A percentile compares a stretch with the other conserved stretches of the same genome.
These are phyloP conservation scores for Phascolomyces articulosus DNA, from an alignment of 371 early-diverging fungal species.

Conservation along the genomic window DNA sequence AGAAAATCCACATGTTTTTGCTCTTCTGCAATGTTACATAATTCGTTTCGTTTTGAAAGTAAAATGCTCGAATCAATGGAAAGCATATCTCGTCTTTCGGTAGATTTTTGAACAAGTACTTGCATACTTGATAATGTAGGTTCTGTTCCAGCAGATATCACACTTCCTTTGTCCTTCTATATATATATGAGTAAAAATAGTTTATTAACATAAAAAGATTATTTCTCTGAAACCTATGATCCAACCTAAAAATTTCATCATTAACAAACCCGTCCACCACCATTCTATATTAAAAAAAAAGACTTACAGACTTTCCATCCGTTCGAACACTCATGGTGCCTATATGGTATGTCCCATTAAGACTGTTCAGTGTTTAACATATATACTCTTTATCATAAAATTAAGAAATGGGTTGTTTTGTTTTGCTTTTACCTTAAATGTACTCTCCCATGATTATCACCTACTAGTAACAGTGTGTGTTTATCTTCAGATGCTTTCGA, in stretches of 20 bases:
- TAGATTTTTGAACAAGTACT: neutral
- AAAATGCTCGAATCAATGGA: neutral
- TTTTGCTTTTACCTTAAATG: constrained; percentile 2
- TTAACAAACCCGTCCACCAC: no score
- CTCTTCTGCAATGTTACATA: constrained; percentile 9
- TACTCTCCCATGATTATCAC: constrained; percentile 3
- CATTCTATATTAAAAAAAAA: neutral
- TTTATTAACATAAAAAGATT: no score
- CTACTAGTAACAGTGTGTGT: constrained; percentile 9
- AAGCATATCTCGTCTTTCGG: neutral
- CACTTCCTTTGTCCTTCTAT: neutral
- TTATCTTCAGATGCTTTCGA: neutral
- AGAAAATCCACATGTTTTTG: constrained; percentile 9
- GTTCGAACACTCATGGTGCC: neutral
- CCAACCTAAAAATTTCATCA: no score
- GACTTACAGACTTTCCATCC: neutral
- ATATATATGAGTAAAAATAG: neutral
- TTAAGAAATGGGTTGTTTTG: neutral
- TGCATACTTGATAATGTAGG: neutral
- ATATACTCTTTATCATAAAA: neutral
- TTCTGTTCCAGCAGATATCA: neutral
- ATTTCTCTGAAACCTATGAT: no score
- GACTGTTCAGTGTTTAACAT: constrained; percentile 6
- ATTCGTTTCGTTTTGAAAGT: constrained; percentile 6
- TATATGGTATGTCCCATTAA: constrained; percentile 9